These are phyloP conservation scores for Globisporangium cederbergense DNA, from an alignment of 352 stramenopile species.

Conservation along the genomic window DNA sequence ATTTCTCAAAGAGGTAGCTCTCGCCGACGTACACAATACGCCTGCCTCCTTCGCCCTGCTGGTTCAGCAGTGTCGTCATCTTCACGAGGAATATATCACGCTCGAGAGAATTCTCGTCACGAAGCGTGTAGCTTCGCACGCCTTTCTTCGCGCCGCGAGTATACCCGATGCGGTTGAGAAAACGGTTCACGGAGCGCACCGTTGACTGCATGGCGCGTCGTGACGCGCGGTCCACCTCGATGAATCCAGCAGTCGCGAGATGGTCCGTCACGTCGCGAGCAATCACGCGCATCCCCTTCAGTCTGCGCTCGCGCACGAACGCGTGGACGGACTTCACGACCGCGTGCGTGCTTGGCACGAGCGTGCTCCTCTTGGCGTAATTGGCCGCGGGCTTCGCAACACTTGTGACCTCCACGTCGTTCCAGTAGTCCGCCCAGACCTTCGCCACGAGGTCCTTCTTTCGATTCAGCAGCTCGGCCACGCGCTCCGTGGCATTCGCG, in stretches of 20 bases:
- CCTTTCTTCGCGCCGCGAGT: constrained; percentile 2
- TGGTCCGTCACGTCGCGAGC: background rate
- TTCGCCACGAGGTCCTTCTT: constrained; percentile 8
- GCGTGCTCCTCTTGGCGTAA: constrained; percentile 2
- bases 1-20: constrained; percentile 8
- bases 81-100: constrained; percentile 4
- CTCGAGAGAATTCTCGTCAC: background rate
- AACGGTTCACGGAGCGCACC: constrained; percentile 6
- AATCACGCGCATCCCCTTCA: background rate
- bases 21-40: constrained; percentile 14
- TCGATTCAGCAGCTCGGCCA: constrained; percentile 8
- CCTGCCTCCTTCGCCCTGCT: background rate
- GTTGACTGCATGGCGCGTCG: background rate
- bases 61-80: constrained; percentile 4
- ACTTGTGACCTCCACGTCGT: background rate
- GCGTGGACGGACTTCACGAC: constrained; percentile 3
- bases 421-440: constrained; percentile 10
- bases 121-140: background rate
- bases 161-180: constrained; percentile 6
- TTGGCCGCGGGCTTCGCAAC: constrained; percentile 2
- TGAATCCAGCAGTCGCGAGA: background rate
- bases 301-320: constrained; percentile 1
- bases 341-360: constrained; percentile 3
- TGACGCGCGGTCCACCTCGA: background rate
- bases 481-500: constrained; percentile 6